Base-by-base conservation (phyloP, 441 rosid genomes). In the Sinapis alba region DNA sequence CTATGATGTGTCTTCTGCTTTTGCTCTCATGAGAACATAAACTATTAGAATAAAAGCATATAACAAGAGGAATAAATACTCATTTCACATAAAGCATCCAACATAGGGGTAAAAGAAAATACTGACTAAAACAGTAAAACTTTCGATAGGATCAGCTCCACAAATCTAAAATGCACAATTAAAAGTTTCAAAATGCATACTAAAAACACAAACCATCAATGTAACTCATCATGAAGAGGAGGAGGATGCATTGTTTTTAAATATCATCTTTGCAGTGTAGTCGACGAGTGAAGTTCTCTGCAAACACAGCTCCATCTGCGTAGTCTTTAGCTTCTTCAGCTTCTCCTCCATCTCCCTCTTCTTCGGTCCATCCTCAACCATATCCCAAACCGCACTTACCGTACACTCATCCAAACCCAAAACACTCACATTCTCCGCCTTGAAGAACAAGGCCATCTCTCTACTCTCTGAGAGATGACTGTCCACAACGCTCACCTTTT, bases 11-110 rank as follows among this genome's bases (percentile, higher is more conserved):
- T n/a, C n/a, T n/a, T n/a, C n/a, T n/a, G n/a, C n/a, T n/a, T n/a
- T n/a, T n/a, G n/a, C n/a, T n/a, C n/a, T 28, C 32, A 7, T 28
- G 0, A 28, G 32, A 28, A 0, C 32, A 28, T 1, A 28, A 28
- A 6, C 32, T 28, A 28, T 28, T 6, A 28, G 32, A 28, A 28
- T 1, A 28, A 27, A 27, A 27, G 32, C 32, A 27, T 27, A 28
- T n/a, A n/a, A n/a, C n/a, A n/a, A n/a, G n/a, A n/a, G n/a, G n/a
- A n/a, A n/a, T n/a, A 28, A 28, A 28, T 28, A 28, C 7, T 28
- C 32, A 28, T 28, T 28, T 6, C 32, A 28, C 6, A 28, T 28
- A 28, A 75, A 75, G 54, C 45, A 68, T 75, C 56, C 78, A 68
- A 53, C 73, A 75, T 5, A 68, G 1, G 3, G 43, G 7, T 30